phyloP scores from a whole-genome alignment of 176 grass and related monocot species.

The Areca catechu region DNA sequence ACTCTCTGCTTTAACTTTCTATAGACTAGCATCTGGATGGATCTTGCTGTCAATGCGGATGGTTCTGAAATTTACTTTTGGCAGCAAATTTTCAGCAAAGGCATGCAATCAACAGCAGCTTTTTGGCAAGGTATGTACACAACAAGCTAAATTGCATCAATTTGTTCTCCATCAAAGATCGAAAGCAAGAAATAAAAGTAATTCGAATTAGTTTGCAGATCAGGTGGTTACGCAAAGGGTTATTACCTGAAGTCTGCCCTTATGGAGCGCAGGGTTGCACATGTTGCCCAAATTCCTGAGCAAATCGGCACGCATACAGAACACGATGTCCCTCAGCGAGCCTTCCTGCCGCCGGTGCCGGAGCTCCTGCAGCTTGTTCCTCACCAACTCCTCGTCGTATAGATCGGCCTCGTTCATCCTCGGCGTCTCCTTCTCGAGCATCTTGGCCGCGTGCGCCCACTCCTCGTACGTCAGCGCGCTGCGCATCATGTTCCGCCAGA shows the following conservation, averaged over 20 bases:
- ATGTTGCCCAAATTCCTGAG: slow-evolving; percentile 85
- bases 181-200: too few species aligned
- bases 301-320: slow-evolving; percentile 79
- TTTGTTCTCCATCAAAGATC: too few species aligned
- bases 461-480: slow-evolving; percentile 90
- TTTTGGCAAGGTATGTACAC: too few species aligned
- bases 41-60: too few species aligned
- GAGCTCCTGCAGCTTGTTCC: slow-evolving; percentile 79
- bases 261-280: slow-evolving; percentile 88
- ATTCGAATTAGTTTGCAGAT: too few species aligned
- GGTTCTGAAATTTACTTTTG: too few species aligned
- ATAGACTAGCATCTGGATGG: too few species aligned
- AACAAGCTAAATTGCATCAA: too few species aligned
- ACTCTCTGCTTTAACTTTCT: too few species aligned
- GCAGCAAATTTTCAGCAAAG: too few species aligned
- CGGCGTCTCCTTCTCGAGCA: slow-evolving; percentile 68
- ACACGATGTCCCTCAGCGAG: slow-evolving; percentile 75
- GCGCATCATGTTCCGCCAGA: slow-evolving; percentile 96
- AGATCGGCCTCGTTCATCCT: slow-evolving; percentile 54
- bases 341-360: slow-evolving; percentile 58
- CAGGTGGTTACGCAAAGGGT: too few species aligned
- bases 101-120: too few species aligned
- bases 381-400: slow-evolving; percentile 85
- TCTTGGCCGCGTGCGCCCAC: slow-evolving; percentile 83
- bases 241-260: slow-evolving; percentile 61